Evolutionary conservation across 116 monocot genomes (phyloP), one percentile per base, ranked within the genome.

Genomic region (Posidonia oceanica): DNA sequence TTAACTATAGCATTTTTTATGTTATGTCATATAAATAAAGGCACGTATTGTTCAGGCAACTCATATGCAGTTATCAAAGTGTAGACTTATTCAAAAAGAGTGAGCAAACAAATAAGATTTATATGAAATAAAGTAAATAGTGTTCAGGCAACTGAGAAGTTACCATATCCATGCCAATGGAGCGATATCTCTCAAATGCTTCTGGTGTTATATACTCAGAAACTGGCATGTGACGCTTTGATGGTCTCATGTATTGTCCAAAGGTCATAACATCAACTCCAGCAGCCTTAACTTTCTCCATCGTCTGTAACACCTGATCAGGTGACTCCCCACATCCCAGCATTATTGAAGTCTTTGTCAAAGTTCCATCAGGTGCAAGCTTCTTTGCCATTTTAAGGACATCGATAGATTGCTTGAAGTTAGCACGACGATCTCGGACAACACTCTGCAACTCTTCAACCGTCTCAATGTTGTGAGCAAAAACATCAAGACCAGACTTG

Each of bases 201-300:
- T 91, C 88, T 2, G 95, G 95, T 14, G 95, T 88, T 8, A 95
- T 80, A 72, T 91, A 91, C 58, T 95, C 91, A 29, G 88, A 88
- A 11, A 95, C 95, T 8, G 91, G 88, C 95, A 95, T 95, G 65
- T 95, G 95, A 20, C 86, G 76, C 59, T 95, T 95, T 14, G 95
- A 86, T 53, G 91, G 95, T 18, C 88, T 84, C 95, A 91, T 95
- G 64, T 95, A 95, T 73, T 91, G 95, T 8, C 91, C 95, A 81
- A 95, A 95, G 37, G 95, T 95, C 81, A 95, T 88, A 59, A 95
- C 88, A 78, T 95, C 95, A 64, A 95, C 83, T 38, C 91, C 95
- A 7, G 91, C 95, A 64, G 71, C 77, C 67, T 81, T 80, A 16
- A 95, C 95, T 73, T 91, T 95, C 71, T 91, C 91, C 91, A 91